phyloP scores from a whole-genome alignment of 192 early-diverging fungal genomes.

The Entophlyctis luteolus region DNA sequence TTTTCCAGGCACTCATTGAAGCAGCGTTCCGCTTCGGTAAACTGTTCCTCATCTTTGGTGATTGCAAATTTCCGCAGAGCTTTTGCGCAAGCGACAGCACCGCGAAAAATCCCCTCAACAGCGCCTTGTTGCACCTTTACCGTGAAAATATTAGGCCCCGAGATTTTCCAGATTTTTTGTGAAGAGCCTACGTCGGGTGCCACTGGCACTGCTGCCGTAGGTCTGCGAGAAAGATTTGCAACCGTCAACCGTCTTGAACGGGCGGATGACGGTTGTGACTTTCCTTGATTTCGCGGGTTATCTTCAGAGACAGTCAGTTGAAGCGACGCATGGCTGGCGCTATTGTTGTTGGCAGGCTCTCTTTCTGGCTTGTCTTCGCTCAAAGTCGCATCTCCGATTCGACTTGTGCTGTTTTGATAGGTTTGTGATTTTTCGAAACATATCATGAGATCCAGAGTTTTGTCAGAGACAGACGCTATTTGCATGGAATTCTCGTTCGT shows the following conservation, averaged over 20 bases:
- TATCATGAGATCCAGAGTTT: too few species aligned
- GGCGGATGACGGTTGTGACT: neutral
- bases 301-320: too few species aligned
- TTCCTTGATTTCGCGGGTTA: too few species aligned
- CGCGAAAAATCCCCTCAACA: neutral
- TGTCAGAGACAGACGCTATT: too few species aligned
- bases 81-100: neutral
- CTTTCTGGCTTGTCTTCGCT: too few species aligned
- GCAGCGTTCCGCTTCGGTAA: neutral
- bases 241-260: neutral
- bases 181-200: neutral
- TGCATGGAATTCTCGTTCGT: too few species aligned
- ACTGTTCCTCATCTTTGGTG: neutral
- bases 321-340: too few species aligned
- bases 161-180: neutral
- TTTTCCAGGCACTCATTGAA: neutral
- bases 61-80: conserved; percentile 2
- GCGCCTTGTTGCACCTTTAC: conserved; percentile 3
- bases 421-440: too few species aligned
- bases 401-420: too few species aligned
- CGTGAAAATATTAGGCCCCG: neutral
- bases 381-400: too few species aligned
- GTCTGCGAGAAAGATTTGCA: neutral
- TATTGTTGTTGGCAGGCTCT: too few species aligned
- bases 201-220: neutral